Evolutionary conservation across 805 yeast species (phyloP), one percentile per base, ranked within the genome.

Genomic region (Ogataea pilisensis): DNA sequence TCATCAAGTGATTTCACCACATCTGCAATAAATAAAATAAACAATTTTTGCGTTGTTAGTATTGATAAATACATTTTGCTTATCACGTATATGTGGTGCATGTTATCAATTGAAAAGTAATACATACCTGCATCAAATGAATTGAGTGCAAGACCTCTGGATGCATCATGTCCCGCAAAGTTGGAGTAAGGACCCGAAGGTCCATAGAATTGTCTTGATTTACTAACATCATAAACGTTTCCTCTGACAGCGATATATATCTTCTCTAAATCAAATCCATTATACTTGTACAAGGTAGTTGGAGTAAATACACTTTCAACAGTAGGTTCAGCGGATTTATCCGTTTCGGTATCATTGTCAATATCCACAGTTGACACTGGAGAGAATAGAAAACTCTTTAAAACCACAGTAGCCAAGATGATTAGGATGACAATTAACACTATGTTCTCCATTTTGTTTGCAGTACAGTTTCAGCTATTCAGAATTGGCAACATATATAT

Each of bases 81-180:
- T n/a, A n/a, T n/a, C n/a, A n/a, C n/a, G n/a, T n/a, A n/a, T n/a
- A n/a, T n/a, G n/a, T n/a, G n/a, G n/a, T n/a, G n/a, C n/a, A n/a
- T n/a, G n/a, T n/a, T n/a, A n/a, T n/a, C n/a, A n/a, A n/a, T n/a
- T n/a, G n/a, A n/a, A n/a, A n/a, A n/a, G n/a, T n/a, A n/a, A 24
- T 17, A 56, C 61, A 42, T 44, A 53, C 64, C 75, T 18, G 69
- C 49, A 37, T 89, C 97, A 64, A 90, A 91, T 14, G 95, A 85
- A 63, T 89, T 90, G 53, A 76, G 68, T 1, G 96, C 96, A 41
- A 91, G 73, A 0, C 97, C 98, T 49, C 98, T 72, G 1, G 95
- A 83, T 3, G 97, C 97, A 65, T 91, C 98, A 51, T 86, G 83
- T 2, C 98, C 98, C 0, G 97, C 97, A 70, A 91, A 91, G 57